phyloP scores from a whole-genome alignment of 352 stramenopile species.

The Salisapilia sapeloensis region DNA sequence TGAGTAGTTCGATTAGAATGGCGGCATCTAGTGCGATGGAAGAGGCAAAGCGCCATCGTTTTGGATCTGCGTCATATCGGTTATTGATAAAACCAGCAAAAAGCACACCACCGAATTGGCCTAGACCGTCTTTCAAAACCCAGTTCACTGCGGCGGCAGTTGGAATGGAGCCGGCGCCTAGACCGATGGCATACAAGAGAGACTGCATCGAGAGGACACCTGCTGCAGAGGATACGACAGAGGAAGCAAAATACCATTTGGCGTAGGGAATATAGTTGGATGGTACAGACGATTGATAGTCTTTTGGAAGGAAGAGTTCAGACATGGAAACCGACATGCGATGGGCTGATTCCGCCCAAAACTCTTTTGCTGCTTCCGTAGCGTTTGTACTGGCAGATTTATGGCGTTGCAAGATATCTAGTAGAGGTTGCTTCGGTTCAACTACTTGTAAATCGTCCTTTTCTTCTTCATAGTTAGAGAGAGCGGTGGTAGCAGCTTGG shows the following conservation, averaged over 20 bases:
- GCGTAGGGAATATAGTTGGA: slow-evolving; percentile 80
- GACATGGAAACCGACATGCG: slow-evolving; percentile 31
- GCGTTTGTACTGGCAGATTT: too few relatives aligned
- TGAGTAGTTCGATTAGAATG: slow-evolving; percentile 87
- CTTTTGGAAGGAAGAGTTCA: slow-evolving; percentile 82
- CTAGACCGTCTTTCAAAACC: slow-evolving; percentile 93
- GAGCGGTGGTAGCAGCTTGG: too few relatives aligned
- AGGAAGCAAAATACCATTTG: slow-evolving; percentile 69
- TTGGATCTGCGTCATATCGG: slow-evolving; percentile 89
- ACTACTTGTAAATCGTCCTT: too few relatives aligned
- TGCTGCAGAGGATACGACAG: slow-evolving; percentile 55
- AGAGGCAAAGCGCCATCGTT: slow-evolving; percentile 86
- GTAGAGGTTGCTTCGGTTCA: too few relatives aligned
- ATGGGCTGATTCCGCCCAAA: slow-evolving; percentile 10
- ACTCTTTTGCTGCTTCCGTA: too few relatives aligned
- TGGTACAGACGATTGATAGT: slow-evolving; percentile 70
- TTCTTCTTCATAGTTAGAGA: too few relatives aligned
- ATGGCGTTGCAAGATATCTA: too few relatives aligned
- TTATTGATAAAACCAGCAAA: slow-evolving; percentile 87
- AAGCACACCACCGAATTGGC: slow-evolving; percentile 90
- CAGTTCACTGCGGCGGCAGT: slow-evolving; percentile 91
- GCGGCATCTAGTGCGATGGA: slow-evolving; percentile 81
- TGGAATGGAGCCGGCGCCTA: slow-evolving; percentile 72
- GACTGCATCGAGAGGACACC: slow-evolving; percentile 91
- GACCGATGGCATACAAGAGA: slow-evolving; percentile 86